Evolutionary conservation across 768 basidiomycete genomes (phyloP).

Genomic region (Lentinula guzmanii): DNA sequence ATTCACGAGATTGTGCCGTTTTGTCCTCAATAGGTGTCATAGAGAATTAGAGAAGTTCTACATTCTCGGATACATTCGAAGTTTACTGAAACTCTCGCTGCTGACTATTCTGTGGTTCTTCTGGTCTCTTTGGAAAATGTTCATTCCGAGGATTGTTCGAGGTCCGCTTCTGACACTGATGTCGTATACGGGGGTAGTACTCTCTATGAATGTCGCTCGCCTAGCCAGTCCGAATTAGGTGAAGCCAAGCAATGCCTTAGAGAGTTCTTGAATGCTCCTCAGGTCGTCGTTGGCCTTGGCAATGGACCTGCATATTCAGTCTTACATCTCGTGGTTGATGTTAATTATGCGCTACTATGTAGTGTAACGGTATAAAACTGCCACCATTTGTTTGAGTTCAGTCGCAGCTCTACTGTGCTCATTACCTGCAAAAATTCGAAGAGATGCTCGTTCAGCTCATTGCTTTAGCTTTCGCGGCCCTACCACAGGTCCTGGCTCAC

Average conservation of each 20-base stretch:
- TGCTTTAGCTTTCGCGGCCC: slow-evolving; percentile 17
- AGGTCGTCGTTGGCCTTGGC: background rate
- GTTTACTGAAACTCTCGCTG: background rate
- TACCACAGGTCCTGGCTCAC: slow-evolving; percentile 31
- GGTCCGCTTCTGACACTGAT: background rate
- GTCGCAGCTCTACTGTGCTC: background rate
- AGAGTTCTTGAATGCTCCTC: background rate
- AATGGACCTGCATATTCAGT: background rate
- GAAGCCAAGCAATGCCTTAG: background rate
- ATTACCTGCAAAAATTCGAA: background rate
- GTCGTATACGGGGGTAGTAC: background rate
- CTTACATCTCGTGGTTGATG: background rate
- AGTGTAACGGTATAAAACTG: background rate
- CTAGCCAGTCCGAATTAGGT: background rate
- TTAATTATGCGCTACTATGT: background rate
- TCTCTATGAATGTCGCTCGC: background rate
- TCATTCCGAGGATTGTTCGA: background rate
- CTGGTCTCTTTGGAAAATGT: background rate
- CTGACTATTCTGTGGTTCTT: background rate
- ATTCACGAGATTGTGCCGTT: background rate
- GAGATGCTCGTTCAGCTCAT: slow-evolving; percentile 3
- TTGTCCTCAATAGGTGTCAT: background rate
- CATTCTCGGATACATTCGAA: background rate
- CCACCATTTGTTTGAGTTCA: no score
- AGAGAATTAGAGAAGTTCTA: background rate